Evolutionary conservation across 202 grass and related monocot species (phyloP), one percentile per base, ranked within the genome.

Genomic region (Panicum virgatum): DNA sequence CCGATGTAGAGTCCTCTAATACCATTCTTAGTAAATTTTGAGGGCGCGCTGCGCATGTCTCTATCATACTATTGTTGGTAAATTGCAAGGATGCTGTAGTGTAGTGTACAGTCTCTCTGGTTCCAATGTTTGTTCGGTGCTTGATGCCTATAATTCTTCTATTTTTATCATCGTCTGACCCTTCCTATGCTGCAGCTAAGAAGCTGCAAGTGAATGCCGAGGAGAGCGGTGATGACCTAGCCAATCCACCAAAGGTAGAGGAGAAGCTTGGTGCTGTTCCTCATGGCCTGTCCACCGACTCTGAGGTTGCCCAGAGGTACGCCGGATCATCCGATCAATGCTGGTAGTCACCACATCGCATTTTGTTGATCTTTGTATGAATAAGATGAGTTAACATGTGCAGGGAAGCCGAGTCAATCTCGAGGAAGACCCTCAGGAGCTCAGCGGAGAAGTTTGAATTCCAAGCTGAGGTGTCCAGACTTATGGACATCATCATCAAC

Each of bases 401-500:
- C 71, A 98, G 92, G 89, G 96, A 98, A 76, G 83, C 96, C 5
- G 96, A 98, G 87, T 98, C 96, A 0, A 98, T 98, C 85, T 93
- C 96, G 26, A 84, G 96, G 77, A 98, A 91, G 82, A 93, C 82
- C 85, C 92, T 98, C 42, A 86, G 96, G 81, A 91, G 71, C 84
- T 81, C 86, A 3, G 96, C 88, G 0, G 90, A 98, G 85, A 98
- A 98, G 72, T 98, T 98, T 86, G 96, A 98, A 79, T 98, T 98
- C 90, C 96, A 98, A 82, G 96, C 96, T 18, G 96, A 98, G 87
- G 96, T 98, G 79, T 96, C 96, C 79, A 92, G 96, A 23, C 91
- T 96, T 26, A 99, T 99, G 96, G 96, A 98, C 85, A 98, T 98
- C 73, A 83, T 98, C 83, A 98, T 98, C 80, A 98, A 98, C 75